phyloP scores from a whole-genome alignment of 495 filamentous ascomycete species.

The Podospora sp. region DNA sequence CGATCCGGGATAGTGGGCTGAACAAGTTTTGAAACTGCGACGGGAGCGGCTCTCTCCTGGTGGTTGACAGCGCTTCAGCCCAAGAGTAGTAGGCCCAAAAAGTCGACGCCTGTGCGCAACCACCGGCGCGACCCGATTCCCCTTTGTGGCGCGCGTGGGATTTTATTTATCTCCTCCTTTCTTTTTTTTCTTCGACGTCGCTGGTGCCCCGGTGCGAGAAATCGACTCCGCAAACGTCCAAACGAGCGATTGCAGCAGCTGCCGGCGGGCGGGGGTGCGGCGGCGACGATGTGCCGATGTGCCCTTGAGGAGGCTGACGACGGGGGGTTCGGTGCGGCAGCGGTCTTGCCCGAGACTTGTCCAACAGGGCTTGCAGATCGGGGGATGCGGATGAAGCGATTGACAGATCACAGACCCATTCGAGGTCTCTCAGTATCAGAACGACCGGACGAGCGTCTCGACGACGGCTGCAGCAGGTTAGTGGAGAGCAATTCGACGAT shows the following conservation, averaged over 20 bases:
- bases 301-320: neutral
- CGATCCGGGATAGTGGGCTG: constrained; percentile 46
- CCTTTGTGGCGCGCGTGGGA: constrained; percentile 20
- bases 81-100: constrained; percentile 24
- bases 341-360: constrained; percentile 21
- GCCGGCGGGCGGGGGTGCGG: constrained; percentile 19
- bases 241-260: constrained; percentile 1
- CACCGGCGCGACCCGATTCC: constrained; percentile 24
- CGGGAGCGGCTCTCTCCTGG: constrained; percentile 31
- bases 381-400: constrained; percentile 28
- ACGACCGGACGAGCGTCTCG: constrained; percentile 24
- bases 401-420: constrained; percentile 33
- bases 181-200: constrained; percentile 7
- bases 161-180: constrained; percentile 16
- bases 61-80: constrained; percentile 31
- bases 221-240: neutral
- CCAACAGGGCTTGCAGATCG: constrained; percentile 33
- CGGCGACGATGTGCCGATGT: constrained; percentile 15
- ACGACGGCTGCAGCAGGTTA: constrained; percentile 16
- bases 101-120: constrained; percentile 26
- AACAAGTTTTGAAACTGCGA: constrained; percentile 38
- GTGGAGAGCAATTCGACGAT: constrained; percentile 23
- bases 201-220: constrained; percentile 12
- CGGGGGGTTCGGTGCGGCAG: constrained; percentile 16
- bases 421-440: constrained; percentile 22